These are phyloP conservation scores for Leucocoprinus birnbaumii DNA, from an alignment of 768 basidiomycete genomes.

Conservation along the genomic window DNA sequence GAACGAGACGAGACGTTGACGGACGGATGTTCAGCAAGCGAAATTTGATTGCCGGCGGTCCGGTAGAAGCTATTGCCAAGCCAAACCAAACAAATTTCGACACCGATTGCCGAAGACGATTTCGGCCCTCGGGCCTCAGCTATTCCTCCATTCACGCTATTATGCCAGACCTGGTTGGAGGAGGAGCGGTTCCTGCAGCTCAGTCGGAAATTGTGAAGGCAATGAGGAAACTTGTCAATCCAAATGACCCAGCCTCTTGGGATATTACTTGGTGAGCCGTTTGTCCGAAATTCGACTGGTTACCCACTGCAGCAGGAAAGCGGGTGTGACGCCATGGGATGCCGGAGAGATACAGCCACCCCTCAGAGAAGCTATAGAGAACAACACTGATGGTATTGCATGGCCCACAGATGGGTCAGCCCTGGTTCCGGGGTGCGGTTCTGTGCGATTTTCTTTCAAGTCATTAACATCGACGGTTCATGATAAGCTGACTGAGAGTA, in stretches of 20 bases:
- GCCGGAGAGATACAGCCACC: slow-evolving; percentile 51
- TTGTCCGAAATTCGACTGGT: no score
- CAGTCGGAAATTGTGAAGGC: not conserved
- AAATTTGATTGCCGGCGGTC: not conserved
- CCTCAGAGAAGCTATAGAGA: slow-evolving; percentile 47
- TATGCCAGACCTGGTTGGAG: not conserved
- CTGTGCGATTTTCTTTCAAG: slow-evolving; percentile 21
- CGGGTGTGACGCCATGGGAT: slow-evolving; percentile 63
- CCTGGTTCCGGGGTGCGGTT: slow-evolving; percentile 47
- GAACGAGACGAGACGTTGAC: not conserved
- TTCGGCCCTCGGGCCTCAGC: no score
- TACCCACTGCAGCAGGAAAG: slow-evolving; percentile 32
- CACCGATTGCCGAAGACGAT: no score
- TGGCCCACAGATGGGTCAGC: slow-evolving; percentile 34
- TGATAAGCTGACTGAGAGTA: slow-evolving; percentile 21
- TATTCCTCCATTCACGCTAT: no score
- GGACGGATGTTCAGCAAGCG: no score
- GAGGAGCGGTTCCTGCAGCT: not conserved
- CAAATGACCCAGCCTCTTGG: slow-evolving; percentile 1
- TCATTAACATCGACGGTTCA: no score
- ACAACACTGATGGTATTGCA: slow-evolving; percentile 29
- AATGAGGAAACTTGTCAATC: slow-evolving; percentile 1
- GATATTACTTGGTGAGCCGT: slow-evolving; percentile 1
- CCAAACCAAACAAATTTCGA: not conserved
- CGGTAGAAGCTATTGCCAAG: not conserved